Percentiles rank a stretch among this genome's conserved stretches.
These are phyloP conservation scores for Ophiostoma sp. DNA, from an alignment of 2,329 filamentous ascomycete genomes.

Conservation along the genomic window DNA sequence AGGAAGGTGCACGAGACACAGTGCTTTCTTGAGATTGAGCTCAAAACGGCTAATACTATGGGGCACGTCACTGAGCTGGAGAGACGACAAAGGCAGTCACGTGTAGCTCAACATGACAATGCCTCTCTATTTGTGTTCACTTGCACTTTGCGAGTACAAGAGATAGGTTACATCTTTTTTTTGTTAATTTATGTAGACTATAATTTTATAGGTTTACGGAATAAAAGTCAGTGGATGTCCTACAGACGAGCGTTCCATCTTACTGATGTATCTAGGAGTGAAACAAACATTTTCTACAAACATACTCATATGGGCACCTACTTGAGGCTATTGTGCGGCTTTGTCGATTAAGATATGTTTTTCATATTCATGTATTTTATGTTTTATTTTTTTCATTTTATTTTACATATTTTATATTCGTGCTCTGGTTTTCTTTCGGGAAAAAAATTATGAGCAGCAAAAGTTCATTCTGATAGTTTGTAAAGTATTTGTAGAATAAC, in stretches of 20 bases:
- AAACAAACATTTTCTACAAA: not conserved
- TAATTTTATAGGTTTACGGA: not conserved
- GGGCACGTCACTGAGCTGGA: not conserved
- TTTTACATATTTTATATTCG: too few relatives aligned
- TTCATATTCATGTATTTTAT: too few relatives aligned
- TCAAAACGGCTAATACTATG: slow-evolving; percentile 6
- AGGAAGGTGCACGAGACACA: slow-evolving; percentile 15
- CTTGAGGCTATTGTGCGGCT: too few relatives aligned
- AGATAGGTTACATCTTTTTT: too few relatives aligned
- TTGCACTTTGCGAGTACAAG: too few relatives aligned
- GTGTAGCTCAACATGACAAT: not conserved
- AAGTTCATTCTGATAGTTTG: too few relatives aligned
- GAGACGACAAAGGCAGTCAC: not conserved
- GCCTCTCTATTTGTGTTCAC: not conserved
- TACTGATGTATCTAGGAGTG: not conserved
- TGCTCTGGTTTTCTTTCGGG: too few relatives aligned
- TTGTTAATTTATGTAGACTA: not conserved
- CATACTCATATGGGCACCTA: not conserved
- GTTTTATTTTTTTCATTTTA: too few relatives aligned
- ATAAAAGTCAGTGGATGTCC: not conserved
- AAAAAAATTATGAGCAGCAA: too few relatives aligned
- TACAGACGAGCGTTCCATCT: too few relatives aligned
- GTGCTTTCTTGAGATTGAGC: slow-evolving; percentile 8
- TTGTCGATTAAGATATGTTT: too few relatives aligned
- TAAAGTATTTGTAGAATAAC: too few relatives aligned